Evolutionary conservation across 106 monocot species (phyloP), one percentile per base, ranked within the genome.

Genomic region (Dendrobium chrysotoxum): DNA sequence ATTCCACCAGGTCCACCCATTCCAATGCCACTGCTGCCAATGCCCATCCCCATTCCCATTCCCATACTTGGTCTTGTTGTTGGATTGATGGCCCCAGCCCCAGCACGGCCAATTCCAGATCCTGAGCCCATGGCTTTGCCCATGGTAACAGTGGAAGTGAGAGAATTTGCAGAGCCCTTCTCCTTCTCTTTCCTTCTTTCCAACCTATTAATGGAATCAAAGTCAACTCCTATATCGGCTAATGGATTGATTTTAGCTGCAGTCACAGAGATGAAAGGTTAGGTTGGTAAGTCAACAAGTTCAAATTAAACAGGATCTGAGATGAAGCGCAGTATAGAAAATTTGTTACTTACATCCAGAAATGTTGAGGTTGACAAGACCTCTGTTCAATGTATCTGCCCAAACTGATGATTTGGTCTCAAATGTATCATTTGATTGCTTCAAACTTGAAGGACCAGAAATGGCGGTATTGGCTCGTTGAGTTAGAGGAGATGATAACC

Each of bases 61-160:
- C 87, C 79, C 74, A 88, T 80, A 79, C 85, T 86, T 4, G 86
- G 88, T 38, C 85, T 92, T 28, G 82, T 50, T 79, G 86, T 72
- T 20, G 80, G 82, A 5, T 79, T 80, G 28, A 89, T 7, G 25
- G 50, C 78, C 17, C 75, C 50, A 44, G 83, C 79, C 70, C 86
- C 81, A 0, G 81, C 55, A 40, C 80, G 84, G 9, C 86, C 84
- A 21, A 84, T 80, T 35, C 89, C 86, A n/a, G 93, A 93, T 54
- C 97, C 97, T 35, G 92, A 64, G 28, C 98, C 98, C 98, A 99
- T 99, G 17, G 98, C 98, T 88, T 95, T 95, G 39, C 98, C 98
- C 98, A 99, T 99, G 42, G 82, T 87, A 68, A 83, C 75, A 4
- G 95, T 91, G 54, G 98, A 99, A 47, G 81, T 73, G n/a, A 81